Conservation (phyloP, 192 early-diverging fungal genomes). For the Spizellomyces sp. region DNA sequence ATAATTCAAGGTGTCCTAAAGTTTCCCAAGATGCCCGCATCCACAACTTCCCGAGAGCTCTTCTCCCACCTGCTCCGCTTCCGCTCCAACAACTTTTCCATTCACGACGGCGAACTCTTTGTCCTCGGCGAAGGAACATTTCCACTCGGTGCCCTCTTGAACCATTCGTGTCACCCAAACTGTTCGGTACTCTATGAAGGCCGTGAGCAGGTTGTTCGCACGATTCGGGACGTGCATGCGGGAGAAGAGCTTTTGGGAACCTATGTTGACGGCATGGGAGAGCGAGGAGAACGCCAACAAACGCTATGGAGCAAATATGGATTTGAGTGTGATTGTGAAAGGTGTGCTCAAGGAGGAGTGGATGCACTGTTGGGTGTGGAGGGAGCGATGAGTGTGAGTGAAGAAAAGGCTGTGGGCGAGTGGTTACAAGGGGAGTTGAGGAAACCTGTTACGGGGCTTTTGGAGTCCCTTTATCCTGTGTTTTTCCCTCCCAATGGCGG, state of each 20-base stretch:
- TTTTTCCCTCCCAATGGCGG: neutral
- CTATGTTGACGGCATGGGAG: slow-evolving; percentile 59
- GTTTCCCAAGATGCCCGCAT: neutral
- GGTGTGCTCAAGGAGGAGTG: slow-evolving; percentile 31
- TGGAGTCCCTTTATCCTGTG: neutral
- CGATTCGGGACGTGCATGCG: slow-evolving; percentile 52
- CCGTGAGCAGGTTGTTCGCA: slow-evolving; percentile 46
- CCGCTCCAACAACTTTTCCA: slow-evolving; percentile 66
- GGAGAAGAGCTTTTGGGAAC: slow-evolving; percentile 59
- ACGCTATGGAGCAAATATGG: slow-evolving; percentile 50
- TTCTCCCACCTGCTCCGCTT: slow-evolving; percentile 59
- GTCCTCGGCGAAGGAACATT: slow-evolving; percentile 58
- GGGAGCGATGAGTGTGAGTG: neutral
- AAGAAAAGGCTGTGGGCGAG: neutral
- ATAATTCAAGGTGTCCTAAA: neutral
- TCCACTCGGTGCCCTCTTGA: slow-evolving; percentile 64
- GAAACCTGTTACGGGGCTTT: neutral
- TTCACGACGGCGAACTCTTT: slow-evolving; percentile 64
- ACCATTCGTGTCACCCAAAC: slow-evolving; percentile 72
- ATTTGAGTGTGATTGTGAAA: slow-evolving; percentile 51
- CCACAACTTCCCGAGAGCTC: slow-evolving; percentile 27
- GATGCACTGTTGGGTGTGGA: neutral
- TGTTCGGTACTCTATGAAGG: slow-evolving; percentile 54
- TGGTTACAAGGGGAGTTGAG: neutral
- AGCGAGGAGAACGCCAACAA: slow-evolving; percentile 28